These are phyloP conservation scores for Myxozyma neotropica DNA, from an alignment of 805 yeast genomes.

Conservation along the genomic window DNA sequence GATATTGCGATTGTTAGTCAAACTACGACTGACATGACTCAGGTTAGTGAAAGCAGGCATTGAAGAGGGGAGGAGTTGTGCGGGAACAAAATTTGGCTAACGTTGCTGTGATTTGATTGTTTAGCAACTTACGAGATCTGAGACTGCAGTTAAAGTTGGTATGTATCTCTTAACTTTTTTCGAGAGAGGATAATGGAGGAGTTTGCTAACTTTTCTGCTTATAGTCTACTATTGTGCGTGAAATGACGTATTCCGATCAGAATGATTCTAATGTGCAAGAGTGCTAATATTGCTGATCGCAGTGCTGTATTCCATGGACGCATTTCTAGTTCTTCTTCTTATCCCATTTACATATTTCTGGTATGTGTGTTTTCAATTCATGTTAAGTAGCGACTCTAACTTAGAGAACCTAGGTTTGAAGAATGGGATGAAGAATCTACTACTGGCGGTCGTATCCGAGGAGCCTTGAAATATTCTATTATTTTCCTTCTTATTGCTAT, in stretches of 20 bases:
- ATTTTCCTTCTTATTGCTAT: constrained; percentile 25
- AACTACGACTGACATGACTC: constrained; percentile 17
- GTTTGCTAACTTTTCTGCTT: not conserved
- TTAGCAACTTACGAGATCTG: constrained; percentile 14
- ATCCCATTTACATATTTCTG: constrained; percentile 38
- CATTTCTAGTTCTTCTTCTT: constrained; percentile 31
- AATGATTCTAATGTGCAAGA: not conserved
- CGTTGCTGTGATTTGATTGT: not conserved
- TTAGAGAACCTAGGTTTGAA: constrained; percentile 25
- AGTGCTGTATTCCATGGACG: constrained; percentile 35
- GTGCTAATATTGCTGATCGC: not conserved
- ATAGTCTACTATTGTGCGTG: constrained; percentile 28
- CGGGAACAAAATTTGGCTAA: not conserved
- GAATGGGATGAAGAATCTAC: constrained; percentile 36
- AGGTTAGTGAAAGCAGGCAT: too few relatives aligned
- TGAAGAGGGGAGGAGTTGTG: too few relatives aligned
- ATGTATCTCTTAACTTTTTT: not conserved
- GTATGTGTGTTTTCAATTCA: constrained; percentile 7
- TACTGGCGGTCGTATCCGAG: constrained; percentile 24
- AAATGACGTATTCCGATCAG: not conserved
- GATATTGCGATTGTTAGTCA: constrained; percentile 36
- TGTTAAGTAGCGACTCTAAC: not conserved
- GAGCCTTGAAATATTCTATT: constrained; percentile 30
- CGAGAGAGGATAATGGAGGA: not conserved
- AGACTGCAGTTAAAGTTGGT: constrained; percentile 17